Evolutionary conservation across 2,329 filamentous ascomycete species (phyloP), one percentile per base, ranked within the genome.

Genomic region (Emmonsiellopsis sp.): DNA sequence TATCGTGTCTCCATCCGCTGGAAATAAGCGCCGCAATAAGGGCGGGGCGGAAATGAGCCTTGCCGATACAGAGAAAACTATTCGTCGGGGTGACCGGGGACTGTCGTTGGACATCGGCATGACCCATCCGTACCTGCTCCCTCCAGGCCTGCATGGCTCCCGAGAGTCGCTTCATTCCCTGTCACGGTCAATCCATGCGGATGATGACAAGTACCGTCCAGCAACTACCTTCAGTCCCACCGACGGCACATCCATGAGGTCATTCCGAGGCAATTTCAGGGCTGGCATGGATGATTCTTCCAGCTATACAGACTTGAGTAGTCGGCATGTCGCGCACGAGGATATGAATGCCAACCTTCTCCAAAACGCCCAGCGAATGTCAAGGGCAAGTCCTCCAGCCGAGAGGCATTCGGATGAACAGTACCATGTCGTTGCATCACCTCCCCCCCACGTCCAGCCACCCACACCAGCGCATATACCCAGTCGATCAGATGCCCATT

Each of bases 101-200:
- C 60, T 84, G 57, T 84, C 82, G 13, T 68, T 84, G 62, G 80
- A 83, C 57, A 63, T 92, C 79, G 83, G 86, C 64, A 77, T 91
- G 47, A 82, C 81, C 36, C 93, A 85, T 62, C 93, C 93, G 2
- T 98, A 97, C 67, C 80, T 98, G n/a, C 78, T 97, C n/a, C 91
- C 93, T 4, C 87, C 88, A 1, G 84, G 82, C 52, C 65, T 92
- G 17, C 83, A 93, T 42, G 78, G 81, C 63, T 96, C 92, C 1
- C 82, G 83, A 44, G 90, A 95, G 60, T 96, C 92, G 5, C 77
- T 97, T 57, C 84, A 91, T 68, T 94, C 90, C 2, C 76, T 97
- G 59, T 87, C 90, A 31, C 84, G 86, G 52, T 86, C 85, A 2
- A 79, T 92, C 45, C 79, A 83, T 53, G 80, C 83, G 60, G 80